These are phyloP conservation scores for Odontarrhena argentea DNA, from an alignment of 345 rosid genomes.

Conservation along the genomic window DNA sequence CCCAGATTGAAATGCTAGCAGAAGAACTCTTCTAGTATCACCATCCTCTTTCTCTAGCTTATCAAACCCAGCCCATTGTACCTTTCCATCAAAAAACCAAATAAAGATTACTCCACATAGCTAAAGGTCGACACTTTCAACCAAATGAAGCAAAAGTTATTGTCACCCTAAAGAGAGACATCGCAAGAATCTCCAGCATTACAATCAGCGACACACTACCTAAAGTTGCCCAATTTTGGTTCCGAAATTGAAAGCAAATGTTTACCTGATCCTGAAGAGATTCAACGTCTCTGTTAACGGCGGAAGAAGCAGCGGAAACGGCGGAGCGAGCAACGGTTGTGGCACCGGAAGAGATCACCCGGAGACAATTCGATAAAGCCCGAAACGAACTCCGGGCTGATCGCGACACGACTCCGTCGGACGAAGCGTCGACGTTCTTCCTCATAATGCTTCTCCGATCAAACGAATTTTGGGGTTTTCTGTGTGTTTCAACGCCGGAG, in stretches of 20 bases:
- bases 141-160: constrained; percentile 5
- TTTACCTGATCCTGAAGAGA: constrained; percentile 71
- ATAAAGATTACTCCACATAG: constrained; percentile 20
- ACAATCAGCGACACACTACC: too few relatives aligned
- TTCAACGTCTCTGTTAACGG: constrained; percentile 67
- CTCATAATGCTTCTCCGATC: constrained; percentile 50
- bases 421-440: constrained; percentile 59
- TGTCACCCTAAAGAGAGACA: constrained; percentile 11
- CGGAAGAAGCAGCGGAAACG: constrained; percentile 72
- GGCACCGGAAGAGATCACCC: constrained; percentile 86
- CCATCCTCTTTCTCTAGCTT: constrained; percentile 62
- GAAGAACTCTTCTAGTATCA: constrained; percentile 60
- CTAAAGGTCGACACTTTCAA: constrained; percentile 25
- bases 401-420: constrained; percentile 48
- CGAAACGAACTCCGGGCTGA: constrained; percentile 79
- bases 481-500: constrained; percentile 4
- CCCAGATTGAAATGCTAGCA: constrained; percentile 81
- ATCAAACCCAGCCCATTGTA: constrained; percentile 96
- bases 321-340: constrained; percentile 90
- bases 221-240: neutral
- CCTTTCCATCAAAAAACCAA: constrained; percentile 47
- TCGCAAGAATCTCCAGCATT: neutral
- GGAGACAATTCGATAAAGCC: constrained; percentile 69
- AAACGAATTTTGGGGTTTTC: neutral
- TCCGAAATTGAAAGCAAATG: neutral